These are phyloP conservation scores for Creolimax fragrantissima DNA, from an alignment of 78 protist genomes.

Conservation along the genomic window DNA sequence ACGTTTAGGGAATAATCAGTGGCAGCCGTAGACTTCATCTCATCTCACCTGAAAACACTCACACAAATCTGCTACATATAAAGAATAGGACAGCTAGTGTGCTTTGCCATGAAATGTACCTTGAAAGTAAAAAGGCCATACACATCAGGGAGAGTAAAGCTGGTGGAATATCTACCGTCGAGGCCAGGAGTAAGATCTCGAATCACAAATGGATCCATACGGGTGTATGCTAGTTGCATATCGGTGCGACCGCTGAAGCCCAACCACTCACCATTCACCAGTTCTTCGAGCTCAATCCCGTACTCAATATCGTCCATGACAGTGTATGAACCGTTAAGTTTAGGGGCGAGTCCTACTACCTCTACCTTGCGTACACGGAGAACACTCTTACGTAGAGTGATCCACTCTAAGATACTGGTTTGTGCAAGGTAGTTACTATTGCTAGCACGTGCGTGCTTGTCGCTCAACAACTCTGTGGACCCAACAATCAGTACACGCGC, in stretches of 20 bases:
- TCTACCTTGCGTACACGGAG: not conserved
- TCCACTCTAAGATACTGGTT: not conserved
- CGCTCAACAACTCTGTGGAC: not conserved
- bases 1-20: no score
- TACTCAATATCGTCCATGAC: not conserved
- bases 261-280: not conserved
- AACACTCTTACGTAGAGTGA: not conserved
- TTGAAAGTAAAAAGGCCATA: not conserved
- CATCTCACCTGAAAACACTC: no score
- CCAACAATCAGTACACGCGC: constrained; percentile 8
- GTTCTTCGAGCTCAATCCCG: not conserved
- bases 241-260: not conserved
- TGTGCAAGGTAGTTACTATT: not conserved
- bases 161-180: not conserved
- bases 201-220: not conserved
- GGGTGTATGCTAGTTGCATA: not conserved
- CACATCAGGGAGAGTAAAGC: not conserved
- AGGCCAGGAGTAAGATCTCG: not conserved
- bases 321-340: not conserved
- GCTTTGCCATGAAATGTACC: no score
- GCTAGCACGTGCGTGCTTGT: not conserved
- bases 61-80: not conserved
- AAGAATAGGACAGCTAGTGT: not conserved
- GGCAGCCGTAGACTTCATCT: no score
- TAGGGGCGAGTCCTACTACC: not conserved